Conservation (phyloP, 345 rosid genomes). For the Bruguiera gymnorhiza region DNA sequence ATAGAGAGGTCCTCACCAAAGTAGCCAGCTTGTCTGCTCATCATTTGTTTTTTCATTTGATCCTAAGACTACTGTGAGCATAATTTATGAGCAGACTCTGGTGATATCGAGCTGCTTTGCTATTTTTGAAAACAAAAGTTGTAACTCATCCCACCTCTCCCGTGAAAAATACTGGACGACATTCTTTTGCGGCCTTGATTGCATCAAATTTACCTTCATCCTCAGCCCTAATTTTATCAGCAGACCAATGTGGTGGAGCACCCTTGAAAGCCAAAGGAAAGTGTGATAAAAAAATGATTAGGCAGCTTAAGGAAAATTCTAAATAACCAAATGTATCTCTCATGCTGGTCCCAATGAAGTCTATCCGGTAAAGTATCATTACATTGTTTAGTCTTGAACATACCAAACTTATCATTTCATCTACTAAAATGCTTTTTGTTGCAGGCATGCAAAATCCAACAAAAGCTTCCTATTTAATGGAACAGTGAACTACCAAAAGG, state of each 20-base stretch:
- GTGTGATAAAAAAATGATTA: slow-evolving; percentile 3
- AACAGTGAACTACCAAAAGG: background rate
- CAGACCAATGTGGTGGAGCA: slow-evolving; percentile 79
- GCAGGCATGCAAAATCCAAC: too few species aligned
- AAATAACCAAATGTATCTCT: background rate
- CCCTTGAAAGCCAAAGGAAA: slow-evolving; percentile 41
- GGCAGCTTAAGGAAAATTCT: background rate
- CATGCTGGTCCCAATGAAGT: background rate
- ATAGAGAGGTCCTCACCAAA: too few species aligned
- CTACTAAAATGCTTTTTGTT: too few species aligned
- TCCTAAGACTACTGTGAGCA: too few species aligned
- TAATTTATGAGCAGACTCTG: background rate
- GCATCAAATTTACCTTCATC: slow-evolving; percentile 60
- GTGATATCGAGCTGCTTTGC: background rate
- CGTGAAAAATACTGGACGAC: slow-evolving; percentile 67
- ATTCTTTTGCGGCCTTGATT: slow-evolving; percentile 57
- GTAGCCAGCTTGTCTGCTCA: too few species aligned
- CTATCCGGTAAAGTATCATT: slow-evolving; percentile 3
- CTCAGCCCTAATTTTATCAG: slow-evolving; percentile 53
- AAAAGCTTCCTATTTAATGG: background rate
- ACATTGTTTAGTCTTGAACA: background rate
- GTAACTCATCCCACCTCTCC: slow-evolving; percentile 63
- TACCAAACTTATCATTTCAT: background rate
- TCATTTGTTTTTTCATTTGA: too few species aligned
- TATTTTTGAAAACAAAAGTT: slow-evolving; percentile 2